Evolutionary conservation across 2,329 filamentous ascomycete species (phyloP), one percentile per base, ranked within the genome.

Genomic region (Trematosphaeria pertusa): DNA sequence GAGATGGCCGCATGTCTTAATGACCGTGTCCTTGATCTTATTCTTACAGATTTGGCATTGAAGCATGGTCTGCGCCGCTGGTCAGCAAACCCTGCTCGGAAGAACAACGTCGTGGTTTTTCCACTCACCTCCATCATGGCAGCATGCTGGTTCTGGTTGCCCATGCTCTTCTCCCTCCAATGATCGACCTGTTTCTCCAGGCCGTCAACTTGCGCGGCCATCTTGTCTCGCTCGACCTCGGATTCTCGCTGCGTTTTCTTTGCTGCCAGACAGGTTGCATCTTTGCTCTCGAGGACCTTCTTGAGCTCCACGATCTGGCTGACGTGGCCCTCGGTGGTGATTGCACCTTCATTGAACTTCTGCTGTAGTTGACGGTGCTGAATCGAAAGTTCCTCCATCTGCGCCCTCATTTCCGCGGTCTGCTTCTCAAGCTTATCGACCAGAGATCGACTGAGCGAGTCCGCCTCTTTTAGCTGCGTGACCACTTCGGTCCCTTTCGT

Each of bases 1-100:
- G 37, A 96, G 84, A 72, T 99, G 94, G 1, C 94, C 94, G 71
- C 94, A 99, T 1, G 89, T 91, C 75, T 94, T 95, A 70, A 99
- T 82, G 8, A 87, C 88, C 0, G 92, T 96, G 67, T 97, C 91
- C 74, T 97, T 97, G 77, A 97, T 92, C 59, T 93, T 90, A 64
- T 85, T 87, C 59, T 91, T 89, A 76, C 95, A 99, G 39, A 97
- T 89, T 9, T 91, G 90, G 77, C 94, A 99, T 40, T 96, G 84
- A 22, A 89, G 87, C 72, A 94, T 82, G 64, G 81, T 46, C 58
- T 61, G 40, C 6, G 20, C 17, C 24, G 8, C n/a, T 18, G 9
- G 43, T 56, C 40, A 56, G 50, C 20, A 38, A 14, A 5, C 9
- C 4, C 8, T 28, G 24, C 12, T 7, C 24, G 24, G 24, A 28